phyloP scores from a whole-genome alignment of 2,329 filamentous ascomycete genomes.

The Fusarium anguioides region DNA sequence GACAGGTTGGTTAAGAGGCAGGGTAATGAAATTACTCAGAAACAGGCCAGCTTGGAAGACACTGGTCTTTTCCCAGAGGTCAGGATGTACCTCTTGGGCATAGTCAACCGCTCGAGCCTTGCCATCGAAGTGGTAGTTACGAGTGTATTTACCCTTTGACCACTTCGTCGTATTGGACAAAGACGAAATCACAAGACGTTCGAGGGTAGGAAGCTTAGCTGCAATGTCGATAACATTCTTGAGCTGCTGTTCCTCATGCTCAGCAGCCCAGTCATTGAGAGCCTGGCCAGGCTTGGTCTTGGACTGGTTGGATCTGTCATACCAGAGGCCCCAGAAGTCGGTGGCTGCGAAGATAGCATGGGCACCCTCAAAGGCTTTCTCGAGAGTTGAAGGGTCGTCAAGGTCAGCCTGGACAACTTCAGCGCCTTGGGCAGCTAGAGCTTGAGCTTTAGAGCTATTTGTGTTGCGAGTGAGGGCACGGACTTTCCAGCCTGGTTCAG shows the following conservation, averaged over 20 bases:
- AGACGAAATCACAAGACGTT: constrained; percentile 54
- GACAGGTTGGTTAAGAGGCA: neutral
- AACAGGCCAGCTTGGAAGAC: constrained; percentile 31
- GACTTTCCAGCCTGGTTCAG: constrained; percentile 20
- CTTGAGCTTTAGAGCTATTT: constrained; percentile 14
- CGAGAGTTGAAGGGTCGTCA: neutral
- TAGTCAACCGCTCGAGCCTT: constrained; percentile 53
- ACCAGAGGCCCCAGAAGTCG: constrained; percentile 43
- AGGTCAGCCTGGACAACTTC: constrained; percentile 18
- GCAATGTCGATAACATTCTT: constrained; percentile 53
- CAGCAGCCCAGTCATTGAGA: constrained; percentile 33
- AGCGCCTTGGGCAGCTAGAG: constrained; percentile 9
- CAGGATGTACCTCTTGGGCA: constrained; percentile 17
- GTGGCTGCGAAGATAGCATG: constrained; percentile 46
- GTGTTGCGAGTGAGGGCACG: constrained; percentile 31
- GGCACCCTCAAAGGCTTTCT: neutral
- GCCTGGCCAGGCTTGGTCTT: constrained; percentile 24
- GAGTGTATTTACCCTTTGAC: constrained; percentile 55
- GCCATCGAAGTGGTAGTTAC: constrained; percentile 56
- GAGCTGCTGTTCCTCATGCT: constrained; percentile 51
- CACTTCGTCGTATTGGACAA: constrained; percentile 51
- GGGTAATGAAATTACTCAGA: constrained; percentile 26
- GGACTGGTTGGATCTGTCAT: constrained; percentile 13
- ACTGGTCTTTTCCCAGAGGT: constrained; percentile 41
- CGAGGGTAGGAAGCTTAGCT: constrained; percentile 46